A percentile compares a stretch with the other conserved stretches of the same genome.
Evolutionary conservation across 345 rosid genomes (phyloP).

Genomic region (Microthlaspi erraticum): DNA sequence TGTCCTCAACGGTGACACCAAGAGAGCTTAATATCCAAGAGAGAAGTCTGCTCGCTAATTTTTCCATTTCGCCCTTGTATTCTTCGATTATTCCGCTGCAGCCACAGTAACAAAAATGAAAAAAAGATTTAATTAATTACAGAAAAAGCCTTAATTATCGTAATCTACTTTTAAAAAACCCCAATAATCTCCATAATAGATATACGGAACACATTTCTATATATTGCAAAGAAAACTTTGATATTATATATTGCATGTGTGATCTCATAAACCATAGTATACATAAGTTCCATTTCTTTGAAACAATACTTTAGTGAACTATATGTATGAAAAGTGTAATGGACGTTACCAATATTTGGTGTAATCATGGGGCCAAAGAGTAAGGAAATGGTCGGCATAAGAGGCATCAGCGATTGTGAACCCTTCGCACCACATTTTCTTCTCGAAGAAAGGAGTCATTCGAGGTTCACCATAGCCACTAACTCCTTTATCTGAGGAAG

Average conservation of each 20-base stretch:
- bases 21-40: conserved; percentile 67
- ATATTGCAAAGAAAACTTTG: background rate
- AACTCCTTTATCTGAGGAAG: conserved; percentile 61
- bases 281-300: background rate
- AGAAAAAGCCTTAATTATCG: background rate
- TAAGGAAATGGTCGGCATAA: conserved; percentile 66
- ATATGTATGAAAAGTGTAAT: background rate
- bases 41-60: conserved; percentile 61
- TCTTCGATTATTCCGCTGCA: conserved; percentile 61
- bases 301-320: background rate
- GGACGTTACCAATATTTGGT: conserved; percentile 62
- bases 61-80: conserved; percentile 70
- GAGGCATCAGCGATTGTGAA: conserved; percentile 71
- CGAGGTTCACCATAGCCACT: conserved; percentile 80
- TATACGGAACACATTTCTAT: background rate
- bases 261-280: background rate
- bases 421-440: conserved; percentile 97
- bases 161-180: no score
- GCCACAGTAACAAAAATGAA: background rate
- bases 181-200: background rate
- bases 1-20: conserved; percentile 62
- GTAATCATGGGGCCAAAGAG: conserved; percentile 82
- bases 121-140: background rate
- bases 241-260: background rate
- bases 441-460: conserved; percentile 74